Evolutionary conservation across 2,329 filamentous ascomycete genomes (phyloP), one percentile per base, ranked within the genome.

Genomic region (Colletotrichum plurivorum): DNA sequence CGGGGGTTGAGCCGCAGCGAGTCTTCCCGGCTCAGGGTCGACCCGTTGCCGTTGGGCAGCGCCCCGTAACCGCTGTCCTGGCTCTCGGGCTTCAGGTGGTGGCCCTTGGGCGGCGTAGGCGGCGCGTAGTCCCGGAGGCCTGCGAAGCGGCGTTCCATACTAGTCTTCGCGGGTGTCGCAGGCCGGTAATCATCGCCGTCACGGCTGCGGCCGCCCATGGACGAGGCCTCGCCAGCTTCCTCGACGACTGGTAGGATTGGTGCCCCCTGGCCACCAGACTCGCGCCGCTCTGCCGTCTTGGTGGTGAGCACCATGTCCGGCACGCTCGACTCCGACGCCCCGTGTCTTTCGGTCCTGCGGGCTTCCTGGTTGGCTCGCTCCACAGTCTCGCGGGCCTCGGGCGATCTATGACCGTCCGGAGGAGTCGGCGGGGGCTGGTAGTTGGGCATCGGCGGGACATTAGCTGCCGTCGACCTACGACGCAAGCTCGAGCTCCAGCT

Each of bases 211-310:
- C 86, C 88, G 2, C 90, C 89, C 25, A 90, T 86, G 69, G 92
- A 93, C 8, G 86, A 88, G 10, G 86, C 91, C 79, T 98, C 95
- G 5, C 90, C 93, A n/a, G 90, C 92, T 80, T 98, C 95, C 73
- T 97, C 93, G 7, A 98, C 94, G 10, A 98, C 91, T 0, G 95
- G 95, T 2, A 98, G 82, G 1, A 81, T 87, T 76, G 77, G 78
- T 75, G 78, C 90, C 78, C 74, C 92, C 84, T 85, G 75, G 25
- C 63, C 63, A 83, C 87, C 22, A 82, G 87, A 80, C 84, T 93
- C 77, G 82, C 87, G 72, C 84, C 85, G 67, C 83, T 89, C 78
- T 2, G 74, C 58, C 20, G 73, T 54, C 6, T 75, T 71, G 1
- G 73, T 76, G 1, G 83, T 83, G 22, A 94, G 79, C 1, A 86